Evolutionary conservation across 176 grass and related monocot genomes (phyloP).

Genomic region (Aegilops bicornis): DNA sequence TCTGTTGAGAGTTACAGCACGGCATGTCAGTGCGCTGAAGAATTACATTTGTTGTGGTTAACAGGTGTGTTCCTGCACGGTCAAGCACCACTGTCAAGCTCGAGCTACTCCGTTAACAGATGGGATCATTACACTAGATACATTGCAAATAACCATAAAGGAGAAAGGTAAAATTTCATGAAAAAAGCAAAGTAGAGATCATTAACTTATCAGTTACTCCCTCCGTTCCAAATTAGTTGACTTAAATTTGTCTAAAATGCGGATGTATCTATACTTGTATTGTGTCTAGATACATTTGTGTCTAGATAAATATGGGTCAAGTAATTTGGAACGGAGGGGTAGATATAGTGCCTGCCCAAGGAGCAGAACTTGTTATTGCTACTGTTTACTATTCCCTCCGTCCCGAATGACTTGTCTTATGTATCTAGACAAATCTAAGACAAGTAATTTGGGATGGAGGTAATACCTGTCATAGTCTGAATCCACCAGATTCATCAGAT

Average conservation of each 20-base stretch:
- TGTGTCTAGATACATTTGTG: no score
- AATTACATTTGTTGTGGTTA: constrained; percentile 17
- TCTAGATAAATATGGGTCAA: no score
- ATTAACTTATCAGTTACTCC: neutral
- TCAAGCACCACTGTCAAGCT: constrained; percentile 97
- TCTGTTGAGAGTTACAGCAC: neutral
- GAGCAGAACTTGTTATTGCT: no score
- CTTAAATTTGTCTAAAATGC: no score
- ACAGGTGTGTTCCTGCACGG: constrained; percentile 80
- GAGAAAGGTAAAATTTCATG: constrained; percentile 75
- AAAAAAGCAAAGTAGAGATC: neutral
- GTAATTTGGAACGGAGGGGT: no score
- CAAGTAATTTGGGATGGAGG: no score
- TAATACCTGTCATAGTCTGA: neutral
- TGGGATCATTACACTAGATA: constrained; percentile 94
- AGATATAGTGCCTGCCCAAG: no score
- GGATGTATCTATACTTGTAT: no score
- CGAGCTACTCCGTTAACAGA: constrained; percentile 88
- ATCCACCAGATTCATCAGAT: neutral
- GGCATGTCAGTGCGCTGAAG: constrained; percentile 16
- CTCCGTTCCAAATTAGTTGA: no score
- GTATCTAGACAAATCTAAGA: no score
- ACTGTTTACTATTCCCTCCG: no score
- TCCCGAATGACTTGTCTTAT: no score
- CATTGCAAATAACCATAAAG: constrained; percentile 83